Percentiles rank a stretch among this genome's conserved stretches.
Evolutionary conservation across 495 filamentous ascomycete species (phyloP).

Genomic region (Tuber microsphaerosporum): DNA sequence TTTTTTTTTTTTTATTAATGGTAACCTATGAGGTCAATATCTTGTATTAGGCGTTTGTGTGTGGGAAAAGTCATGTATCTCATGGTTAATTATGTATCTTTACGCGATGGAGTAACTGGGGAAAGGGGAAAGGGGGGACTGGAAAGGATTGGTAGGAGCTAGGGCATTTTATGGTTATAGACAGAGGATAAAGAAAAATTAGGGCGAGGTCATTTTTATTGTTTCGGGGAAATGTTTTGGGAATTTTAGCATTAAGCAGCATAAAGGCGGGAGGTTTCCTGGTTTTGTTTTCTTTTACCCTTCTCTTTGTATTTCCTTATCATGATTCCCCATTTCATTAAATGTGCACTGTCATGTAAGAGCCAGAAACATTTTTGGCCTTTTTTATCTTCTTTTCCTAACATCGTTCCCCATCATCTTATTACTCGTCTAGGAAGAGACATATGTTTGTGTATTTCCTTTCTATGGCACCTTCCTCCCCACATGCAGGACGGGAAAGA

Average conservation of each 20-base stretch:
- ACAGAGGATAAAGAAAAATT: slow-evolving; percentile 39
- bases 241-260: slow-evolving; percentile 28
- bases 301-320: slow-evolving; percentile 4
- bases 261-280: slow-evolving; percentile 27
- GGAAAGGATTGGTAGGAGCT: slow-evolving; percentile 6
- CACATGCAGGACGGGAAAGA: background rate
- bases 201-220: slow-evolving; percentile 35
- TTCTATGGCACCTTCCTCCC: slow-evolving; percentile 4
- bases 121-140: slow-evolving; percentile 2
- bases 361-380: background rate
- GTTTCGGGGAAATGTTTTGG: slow-evolving; percentile 33
- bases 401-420: slow-evolving; percentile 14
- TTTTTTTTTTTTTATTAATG: background rate
- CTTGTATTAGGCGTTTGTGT: slow-evolving; percentile 37
- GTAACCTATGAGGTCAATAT: slow-evolving; percentile 34
- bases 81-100: slow-evolving; percentile 25
- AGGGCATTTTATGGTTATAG: slow-evolving; percentile 31
- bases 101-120: slow-evolving; percentile 14
- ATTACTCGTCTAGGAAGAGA: slow-evolving; percentile 2
- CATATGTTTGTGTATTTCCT: slow-evolving; percentile 16
- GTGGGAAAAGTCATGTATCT: slow-evolving; percentile 35
- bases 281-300: slow-evolving; percentile 14
- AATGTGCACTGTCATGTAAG: background rate
- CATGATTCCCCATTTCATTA: slow-evolving; percentile 2
- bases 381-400: slow-evolving; percentile 6